phyloP scores from a whole-genome alignment of 2,329 filamentous ascomycete species.

The Pestalotiopsis sp. region DNA sequence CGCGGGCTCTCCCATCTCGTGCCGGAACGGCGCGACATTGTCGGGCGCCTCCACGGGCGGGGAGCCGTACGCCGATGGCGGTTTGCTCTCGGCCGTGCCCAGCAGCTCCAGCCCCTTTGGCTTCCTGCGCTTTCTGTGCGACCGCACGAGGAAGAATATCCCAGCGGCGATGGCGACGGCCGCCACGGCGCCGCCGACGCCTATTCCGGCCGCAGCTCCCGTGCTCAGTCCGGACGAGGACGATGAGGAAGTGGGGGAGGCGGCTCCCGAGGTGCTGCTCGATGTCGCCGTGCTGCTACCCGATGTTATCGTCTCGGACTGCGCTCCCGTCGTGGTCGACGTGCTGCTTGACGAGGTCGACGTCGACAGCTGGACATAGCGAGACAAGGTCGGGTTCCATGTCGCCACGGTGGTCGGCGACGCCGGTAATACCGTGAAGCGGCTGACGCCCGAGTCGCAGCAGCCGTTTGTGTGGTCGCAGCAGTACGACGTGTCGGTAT shows the following conservation, averaged over 20 bases:
- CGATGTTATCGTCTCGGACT: not conserved
- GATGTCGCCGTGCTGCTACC: not conserved
- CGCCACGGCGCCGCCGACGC: not conserved
- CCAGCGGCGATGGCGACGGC: not conserved
- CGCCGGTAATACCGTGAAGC: slow-evolving; percentile 26
- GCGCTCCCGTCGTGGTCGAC: not conserved
- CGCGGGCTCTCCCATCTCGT: not conserved
- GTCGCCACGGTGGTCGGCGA: slow-evolving; percentile 24
- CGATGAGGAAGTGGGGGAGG: too few relatives aligned
- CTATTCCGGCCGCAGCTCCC: not conserved
- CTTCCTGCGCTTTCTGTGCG: not conserved
- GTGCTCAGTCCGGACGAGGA: not conserved
- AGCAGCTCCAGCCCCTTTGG: not conserved
- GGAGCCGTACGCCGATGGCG: not conserved
- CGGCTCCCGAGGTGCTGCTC: not conserved
- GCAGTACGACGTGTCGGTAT: slow-evolving; percentile 26
- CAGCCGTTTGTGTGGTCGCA: slow-evolving; percentile 25
- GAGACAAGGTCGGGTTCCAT: slow-evolving; percentile 19
- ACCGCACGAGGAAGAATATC: not conserved
- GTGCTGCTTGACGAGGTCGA: not conserved
- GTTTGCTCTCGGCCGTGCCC: not conserved
- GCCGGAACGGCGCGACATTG: not conserved
- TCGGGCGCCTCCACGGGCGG: not conserved
- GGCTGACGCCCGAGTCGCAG: slow-evolving; percentile 26
- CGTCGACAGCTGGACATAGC: slow-evolving; percentile 21